These are phyloP conservation scores for Neurospora africana DNA, from an alignment of 495 filamentous ascomycete genomes.

Conservation along the genomic window DNA sequence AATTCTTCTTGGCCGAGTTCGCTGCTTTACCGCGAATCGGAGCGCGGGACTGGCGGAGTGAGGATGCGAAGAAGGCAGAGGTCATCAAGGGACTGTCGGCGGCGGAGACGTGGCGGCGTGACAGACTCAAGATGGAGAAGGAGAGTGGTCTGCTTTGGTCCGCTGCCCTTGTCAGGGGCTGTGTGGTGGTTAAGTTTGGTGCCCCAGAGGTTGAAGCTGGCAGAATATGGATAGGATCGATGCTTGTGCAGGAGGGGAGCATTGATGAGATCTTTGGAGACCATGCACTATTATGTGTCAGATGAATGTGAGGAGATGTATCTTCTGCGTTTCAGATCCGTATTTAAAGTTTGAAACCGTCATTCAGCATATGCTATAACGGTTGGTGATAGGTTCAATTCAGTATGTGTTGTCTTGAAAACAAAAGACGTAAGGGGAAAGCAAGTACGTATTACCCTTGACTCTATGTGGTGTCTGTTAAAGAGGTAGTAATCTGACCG, in stretches of 20 bases:
- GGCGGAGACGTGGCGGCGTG: conserved; percentile 31
- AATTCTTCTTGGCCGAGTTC: conserved; percentile 70
- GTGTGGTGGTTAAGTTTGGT: conserved; percentile 79
- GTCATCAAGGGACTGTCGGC: conserved; percentile 18
- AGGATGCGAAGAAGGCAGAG: conserved; percentile 30
- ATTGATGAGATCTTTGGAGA: conserved; percentile 38
- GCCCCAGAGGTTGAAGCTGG: conserved; percentile 40
- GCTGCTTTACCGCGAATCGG: conserved; percentile 68
- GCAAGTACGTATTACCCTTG: not conserved
- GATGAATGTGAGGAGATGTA: conserved; percentile 10
- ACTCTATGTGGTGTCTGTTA: not conserved
- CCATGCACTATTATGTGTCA: conserved; percentile 41
- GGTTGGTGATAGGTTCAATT: not conserved
- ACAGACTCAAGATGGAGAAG: conserved; percentile 42
- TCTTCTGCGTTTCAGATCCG: not conserved
- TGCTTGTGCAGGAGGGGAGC: conserved; percentile 41
- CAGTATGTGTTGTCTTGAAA: not conserved
- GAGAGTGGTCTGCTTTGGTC: conserved; percentile 67
- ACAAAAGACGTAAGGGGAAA: not conserved
- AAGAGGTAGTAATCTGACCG: not conserved
- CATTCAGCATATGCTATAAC: not conserved
- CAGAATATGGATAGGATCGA: conserved; percentile 40
- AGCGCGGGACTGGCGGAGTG: conserved; percentile 60
- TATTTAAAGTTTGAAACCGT: not conserved
- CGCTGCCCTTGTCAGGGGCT: conserved; percentile 70